Percentiles rank a stretch among this genome's conserved stretches.
phyloP scores from a whole-genome alignment of 371 early-diverging fungal species.

The Amoeboaphelidium protococcarum region DNA sequence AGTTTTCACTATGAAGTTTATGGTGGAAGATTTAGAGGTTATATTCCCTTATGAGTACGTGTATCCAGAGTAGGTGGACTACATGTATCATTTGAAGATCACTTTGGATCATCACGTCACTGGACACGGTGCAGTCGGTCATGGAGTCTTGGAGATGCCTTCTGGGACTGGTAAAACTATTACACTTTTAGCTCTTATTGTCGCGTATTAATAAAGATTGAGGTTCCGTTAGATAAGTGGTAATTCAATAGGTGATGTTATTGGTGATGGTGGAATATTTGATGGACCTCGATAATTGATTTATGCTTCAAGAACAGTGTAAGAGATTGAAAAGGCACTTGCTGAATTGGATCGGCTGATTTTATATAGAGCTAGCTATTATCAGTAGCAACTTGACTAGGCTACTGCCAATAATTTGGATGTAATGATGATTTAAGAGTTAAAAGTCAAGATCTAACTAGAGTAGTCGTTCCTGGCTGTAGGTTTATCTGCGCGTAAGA shows the following conservation, averaged over 20 bases:
- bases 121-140: constrained; percentile 20
- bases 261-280: constrained; percentile 1
- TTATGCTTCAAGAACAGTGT: constrained; percentile 91
- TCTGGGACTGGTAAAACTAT: constrained; percentile 99
- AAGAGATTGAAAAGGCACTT: constrained; percentile 97
- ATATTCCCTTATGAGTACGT: constrained; percentile 97
- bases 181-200: constrained; percentile 77
- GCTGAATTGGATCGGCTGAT: constrained; percentile 82
- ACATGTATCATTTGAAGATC: constrained; percentile 89
- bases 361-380: constrained; percentile 32
- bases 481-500: constrained; percentile 81
- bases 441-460: no score
- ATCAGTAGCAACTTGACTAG: no score
- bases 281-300: constrained; percentile 45
- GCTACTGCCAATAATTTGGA: no score
- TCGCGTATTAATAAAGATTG: no score
- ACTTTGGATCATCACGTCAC: constrained; percentile 64
- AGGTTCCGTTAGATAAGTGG: neutral
- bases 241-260: neutral
- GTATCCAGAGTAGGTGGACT: constrained; percentile 97
- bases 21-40: constrained; percentile 77
- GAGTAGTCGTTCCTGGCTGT: constrained; percentile 73
- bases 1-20: constrained; percentile 49
- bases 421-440: no score
- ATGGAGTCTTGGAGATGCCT: constrained; percentile 96